These are phyloP conservation scores for Eimeria necatrix DNA, from an alignment of 169 alveolate genomes.

Conservation along the genomic window DNA sequence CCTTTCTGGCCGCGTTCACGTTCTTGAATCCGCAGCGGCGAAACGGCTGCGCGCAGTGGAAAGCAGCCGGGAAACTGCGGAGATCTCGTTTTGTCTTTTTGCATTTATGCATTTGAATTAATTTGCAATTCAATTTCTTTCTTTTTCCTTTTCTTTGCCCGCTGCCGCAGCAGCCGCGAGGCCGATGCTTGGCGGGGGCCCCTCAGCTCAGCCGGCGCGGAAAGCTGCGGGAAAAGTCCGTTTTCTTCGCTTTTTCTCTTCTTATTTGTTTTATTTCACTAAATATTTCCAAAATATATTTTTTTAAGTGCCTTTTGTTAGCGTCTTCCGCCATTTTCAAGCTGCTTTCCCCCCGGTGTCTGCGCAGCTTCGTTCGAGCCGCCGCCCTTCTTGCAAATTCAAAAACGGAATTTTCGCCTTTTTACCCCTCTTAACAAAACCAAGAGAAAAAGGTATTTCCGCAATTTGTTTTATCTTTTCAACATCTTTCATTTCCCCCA, in stretches of 20 bases:
- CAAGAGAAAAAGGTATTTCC: too few species aligned
- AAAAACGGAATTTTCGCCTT: background rate
- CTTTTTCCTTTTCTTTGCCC: background rate
- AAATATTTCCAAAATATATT: background rate
- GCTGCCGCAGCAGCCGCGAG: background rate
- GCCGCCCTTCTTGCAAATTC: background rate
- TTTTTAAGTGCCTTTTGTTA: background rate
- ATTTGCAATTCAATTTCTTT: background rate
- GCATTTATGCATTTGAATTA: background rate
- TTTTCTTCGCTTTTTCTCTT: background rate
- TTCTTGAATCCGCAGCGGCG: background rate
- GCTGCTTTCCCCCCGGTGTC: background rate
- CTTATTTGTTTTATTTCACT: background rate
- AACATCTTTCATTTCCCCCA: too few species aligned
- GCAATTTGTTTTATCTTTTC: background rate
- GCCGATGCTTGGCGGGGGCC: slow-evolving; percentile 18
- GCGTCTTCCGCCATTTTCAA: background rate
- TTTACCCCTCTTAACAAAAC: background rate
- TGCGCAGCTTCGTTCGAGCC: background rate
- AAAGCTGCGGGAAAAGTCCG: background rate
- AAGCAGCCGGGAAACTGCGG: background rate
- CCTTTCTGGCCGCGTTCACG: background rate
- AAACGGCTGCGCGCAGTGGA: background rate
- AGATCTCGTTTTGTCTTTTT: background rate
- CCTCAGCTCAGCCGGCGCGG: background rate